Percentiles rank a stretch among this genome's conserved stretches.
Evolutionary conservation across 768 basidiomycete genomes (phyloP).

Genomic region (Termitomyces sp.): DNA sequence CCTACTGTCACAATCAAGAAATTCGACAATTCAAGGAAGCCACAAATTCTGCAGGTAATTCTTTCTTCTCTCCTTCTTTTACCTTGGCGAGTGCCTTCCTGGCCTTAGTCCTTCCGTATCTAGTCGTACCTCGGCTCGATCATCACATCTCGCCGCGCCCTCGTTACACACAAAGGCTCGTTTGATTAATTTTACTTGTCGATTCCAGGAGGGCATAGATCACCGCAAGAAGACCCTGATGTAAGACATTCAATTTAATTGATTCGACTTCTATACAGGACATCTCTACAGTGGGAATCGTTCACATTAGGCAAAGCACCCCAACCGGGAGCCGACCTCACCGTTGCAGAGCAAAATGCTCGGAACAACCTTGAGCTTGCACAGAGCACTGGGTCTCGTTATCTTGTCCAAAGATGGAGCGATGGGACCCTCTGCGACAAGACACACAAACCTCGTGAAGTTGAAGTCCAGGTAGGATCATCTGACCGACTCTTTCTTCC

Average conservation of each 20-base stretch:
- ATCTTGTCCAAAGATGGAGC: constrained; percentile 88
- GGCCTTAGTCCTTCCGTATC: constrained; percentile 2
- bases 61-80: constrained; percentile 16
- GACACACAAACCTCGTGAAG: constrained; percentile 79
- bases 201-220: constrained; percentile 58
- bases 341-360: constrained; percentile 59
- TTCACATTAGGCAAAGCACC: constrained; percentile 76
- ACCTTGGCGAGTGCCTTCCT: constrained; percentile 6
- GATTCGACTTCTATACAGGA: constrained; percentile 16
- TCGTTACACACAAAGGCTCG: neutral
- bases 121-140: constrained; percentile 5
- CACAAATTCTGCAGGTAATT: constrained; percentile 57
- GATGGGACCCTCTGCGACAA: constrained; percentile 94
- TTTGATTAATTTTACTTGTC: constrained; percentile 12
- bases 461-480: constrained; percentile 78
- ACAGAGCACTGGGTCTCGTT: constrained; percentile 73
- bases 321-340: constrained; percentile 58
- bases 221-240: constrained; percentile 82
- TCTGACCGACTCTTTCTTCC: constrained; percentile 5
- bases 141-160: constrained; percentile 1
- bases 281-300: constrained; percentile 54
- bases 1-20: constrained; percentile 91
- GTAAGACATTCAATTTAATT: constrained; percentile 36
- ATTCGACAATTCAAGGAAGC: constrained; percentile 95
- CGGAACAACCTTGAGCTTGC: constrained; percentile 72